Conservation (phyloP, 768 basidiomycete species). For the Pseudohyphozyma bogoriensis region DNA sequence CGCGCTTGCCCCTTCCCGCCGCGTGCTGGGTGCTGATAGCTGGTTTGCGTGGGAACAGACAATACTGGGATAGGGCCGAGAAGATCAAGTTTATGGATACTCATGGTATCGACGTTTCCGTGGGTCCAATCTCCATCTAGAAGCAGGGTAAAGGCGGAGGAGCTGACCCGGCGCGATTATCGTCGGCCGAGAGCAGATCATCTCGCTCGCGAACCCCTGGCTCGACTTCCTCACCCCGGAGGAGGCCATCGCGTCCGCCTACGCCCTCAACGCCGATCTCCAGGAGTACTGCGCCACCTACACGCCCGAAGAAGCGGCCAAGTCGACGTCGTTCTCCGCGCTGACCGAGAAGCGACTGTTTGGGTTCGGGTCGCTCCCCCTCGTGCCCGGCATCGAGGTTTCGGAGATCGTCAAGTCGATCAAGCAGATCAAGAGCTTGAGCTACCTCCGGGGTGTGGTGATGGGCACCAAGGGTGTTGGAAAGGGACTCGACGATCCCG, state of each 20-base stretch:
- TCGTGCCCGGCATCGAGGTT: conserved; percentile 56
- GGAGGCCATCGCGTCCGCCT: conserved; percentile 57
- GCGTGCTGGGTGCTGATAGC: neutral
- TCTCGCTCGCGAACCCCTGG: conserved; percentile 65
- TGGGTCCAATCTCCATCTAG: conserved; percentile 32
- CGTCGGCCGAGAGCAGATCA: conserved; percentile 9
- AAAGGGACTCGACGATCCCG: conserved; percentile 66
- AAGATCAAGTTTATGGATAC: conserved; percentile 76
- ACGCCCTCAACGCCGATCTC: conserved; percentile 61
- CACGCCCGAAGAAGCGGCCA: conserved; percentile 33
- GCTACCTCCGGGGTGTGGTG: conserved; percentile 65
- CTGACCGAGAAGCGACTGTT: conserved; percentile 55
- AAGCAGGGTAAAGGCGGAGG: neutral
- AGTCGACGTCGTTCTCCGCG: conserved; percentile 21
- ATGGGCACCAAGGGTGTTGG: conserved; percentile 75
- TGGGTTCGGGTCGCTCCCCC: conserved; percentile 72
- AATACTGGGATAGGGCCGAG: conserved; percentile 68
- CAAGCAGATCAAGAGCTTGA: conserved; percentile 53
- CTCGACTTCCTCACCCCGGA: conserved; percentile 68
- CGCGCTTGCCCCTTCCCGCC: neutral
- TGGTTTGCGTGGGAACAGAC: neutral
- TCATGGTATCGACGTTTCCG: conserved; percentile 67
- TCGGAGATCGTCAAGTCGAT: conserved; percentile 54
- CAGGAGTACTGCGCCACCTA: conserved; percentile 63
- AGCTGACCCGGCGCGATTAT: neutral